Conservation (phyloP, 148 eudicot genomes). For the Amaranthus cruentus region DNA sequence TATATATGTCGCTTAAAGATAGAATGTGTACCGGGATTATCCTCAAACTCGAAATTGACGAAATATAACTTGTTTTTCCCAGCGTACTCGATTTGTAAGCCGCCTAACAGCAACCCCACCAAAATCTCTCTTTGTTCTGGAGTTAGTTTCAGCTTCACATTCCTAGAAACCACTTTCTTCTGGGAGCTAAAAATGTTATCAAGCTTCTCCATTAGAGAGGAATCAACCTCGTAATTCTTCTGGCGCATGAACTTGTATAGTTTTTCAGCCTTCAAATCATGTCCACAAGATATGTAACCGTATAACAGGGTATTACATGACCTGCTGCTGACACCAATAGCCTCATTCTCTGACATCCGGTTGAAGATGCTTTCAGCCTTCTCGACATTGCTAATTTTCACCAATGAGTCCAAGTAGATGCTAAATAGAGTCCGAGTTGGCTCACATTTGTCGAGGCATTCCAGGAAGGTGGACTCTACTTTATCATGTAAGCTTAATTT, state of each 20-base stretch:
- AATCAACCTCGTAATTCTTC: slow-evolving; percentile 58
- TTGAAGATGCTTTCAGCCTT: slow-evolving; percentile 73
- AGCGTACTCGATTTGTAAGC: slow-evolving; percentile 49
- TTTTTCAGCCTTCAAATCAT: slow-evolving; percentile 55
- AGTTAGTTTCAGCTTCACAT: slow-evolving; percentile 54
- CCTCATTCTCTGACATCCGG: slow-evolving; percentile 59
- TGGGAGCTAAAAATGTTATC: slow-evolving; percentile 37
- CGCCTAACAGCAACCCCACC: slow-evolving; percentile 78
- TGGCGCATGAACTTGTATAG: slow-evolving; percentile 61
- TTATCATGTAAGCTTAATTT: slow-evolving; percentile 55
- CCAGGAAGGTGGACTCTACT: slow-evolving; percentile 55
- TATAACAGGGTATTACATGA: slow-evolving; percentile 67
- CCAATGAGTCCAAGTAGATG: slow-evolving; percentile 73
- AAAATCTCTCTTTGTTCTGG: slow-evolving; percentile 79
- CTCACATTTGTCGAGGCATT: slow-evolving; percentile 50
- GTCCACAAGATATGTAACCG: slow-evolving; percentile 46
- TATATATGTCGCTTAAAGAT: slow-evolving; percentile 58
- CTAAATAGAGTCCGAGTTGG: slow-evolving; percentile 60
- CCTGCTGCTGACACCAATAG: slow-evolving; percentile 53
- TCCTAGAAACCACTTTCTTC: slow-evolving; percentile 39
- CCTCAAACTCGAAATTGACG: slow-evolving; percentile 58
- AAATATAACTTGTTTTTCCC: slow-evolving; percentile 42
- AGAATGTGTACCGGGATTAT: slow-evolving; percentile 39
- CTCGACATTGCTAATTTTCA: slow-evolving; percentile 44
- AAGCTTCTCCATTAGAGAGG: slow-evolving; percentile 58